phyloP scores from a whole-genome alignment of 805 yeast genomes.

The Lachancea nothofagi region DNA sequence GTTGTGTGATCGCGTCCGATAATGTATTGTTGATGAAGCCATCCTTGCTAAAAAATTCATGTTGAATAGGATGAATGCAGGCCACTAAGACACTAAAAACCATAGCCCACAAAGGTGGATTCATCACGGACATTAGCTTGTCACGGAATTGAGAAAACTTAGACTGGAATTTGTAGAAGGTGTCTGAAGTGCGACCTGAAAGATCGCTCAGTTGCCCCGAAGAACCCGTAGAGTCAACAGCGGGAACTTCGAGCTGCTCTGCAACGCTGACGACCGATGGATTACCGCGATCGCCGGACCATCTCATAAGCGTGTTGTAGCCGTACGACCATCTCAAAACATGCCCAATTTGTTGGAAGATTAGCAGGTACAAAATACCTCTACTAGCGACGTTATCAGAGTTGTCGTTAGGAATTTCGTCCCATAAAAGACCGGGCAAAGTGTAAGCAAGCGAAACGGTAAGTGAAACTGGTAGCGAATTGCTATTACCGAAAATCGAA shows the following conservation, averaged over 20 bases:
- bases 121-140: constrained; percentile 46
- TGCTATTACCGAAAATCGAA: constrained; percentile 95
- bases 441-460: constrained; percentile 75
- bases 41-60: constrained; percentile 48
- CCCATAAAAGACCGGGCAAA: constrained; percentile 72
- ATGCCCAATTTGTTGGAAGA: constrained; percentile 80
- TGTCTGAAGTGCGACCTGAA: constrained; percentile 9
- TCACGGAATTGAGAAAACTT: constrained; percentile 10
- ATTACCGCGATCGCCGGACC: constrained; percentile 29
- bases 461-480: constrained; percentile 88
- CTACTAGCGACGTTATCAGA: constrained; percentile 70
- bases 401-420: constrained; percentile 57
- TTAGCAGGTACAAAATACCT: constrained; percentile 66
- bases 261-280: constrained; percentile 2
- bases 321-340: constrained; percentile 87
- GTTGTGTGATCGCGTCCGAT: constrained; percentile 54
- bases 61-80: constrained; percentile 52
- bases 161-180: constrained; percentile 17
- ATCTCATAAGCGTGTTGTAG: constrained; percentile 60
- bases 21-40: constrained; percentile 65
- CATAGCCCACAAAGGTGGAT: constrained; percentile 84
- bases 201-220: constrained; percentile 4
- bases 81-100: constrained; percentile 62
- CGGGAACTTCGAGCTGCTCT: constrained; percentile 8
- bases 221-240: not conserved